Conservation (phyloP, 2,329 filamentous ascomycete genomes). For the Beauveria bassiana region DNA sequence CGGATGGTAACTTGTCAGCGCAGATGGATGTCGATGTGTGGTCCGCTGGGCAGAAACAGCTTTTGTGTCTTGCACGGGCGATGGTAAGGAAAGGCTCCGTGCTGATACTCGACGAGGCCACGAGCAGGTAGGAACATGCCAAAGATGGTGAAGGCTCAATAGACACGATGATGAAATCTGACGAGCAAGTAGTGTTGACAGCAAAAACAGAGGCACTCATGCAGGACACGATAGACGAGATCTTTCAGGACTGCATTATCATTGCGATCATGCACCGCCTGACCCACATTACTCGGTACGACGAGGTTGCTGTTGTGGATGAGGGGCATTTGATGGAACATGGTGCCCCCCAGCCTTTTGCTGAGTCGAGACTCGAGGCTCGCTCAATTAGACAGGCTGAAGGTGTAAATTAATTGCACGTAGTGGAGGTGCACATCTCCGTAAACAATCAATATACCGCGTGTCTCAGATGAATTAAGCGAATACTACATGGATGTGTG, state of each 20-base stretch:
- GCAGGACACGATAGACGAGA: constrained; percentile 22
- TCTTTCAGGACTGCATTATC: constrained; percentile 42
- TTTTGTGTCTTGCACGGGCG: constrained; percentile 32
- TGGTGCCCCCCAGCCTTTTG: not conserved
- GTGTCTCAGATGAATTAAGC: too few species aligned
- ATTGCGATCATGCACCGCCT: constrained; percentile 32
- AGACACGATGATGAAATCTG: not conserved
- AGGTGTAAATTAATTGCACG: not conserved
- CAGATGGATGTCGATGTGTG: constrained; percentile 22
- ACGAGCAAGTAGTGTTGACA: constrained; percentile 22
- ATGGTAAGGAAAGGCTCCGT: constrained; percentile 20
- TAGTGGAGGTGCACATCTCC: not conserved
- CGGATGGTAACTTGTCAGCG: constrained; percentile 28
- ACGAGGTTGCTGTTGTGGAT: constrained; percentile 47
- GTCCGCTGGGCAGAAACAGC: constrained; percentile 37
- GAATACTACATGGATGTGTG: too few species aligned
- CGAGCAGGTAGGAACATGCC: not conserved
- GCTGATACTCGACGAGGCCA: not conserved
- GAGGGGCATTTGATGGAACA: not conserved
- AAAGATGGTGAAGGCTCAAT: too few species aligned
- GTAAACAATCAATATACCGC: too few species aligned
- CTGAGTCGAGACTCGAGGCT: not conserved
- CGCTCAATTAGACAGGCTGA: not conserved
- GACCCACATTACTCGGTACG: constrained; percentile 41
- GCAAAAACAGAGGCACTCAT: constrained; percentile 25